Evolutionary conservation across 305 asterid genomes (phyloP).

Genomic region (Rubia peregrina): DNA sequence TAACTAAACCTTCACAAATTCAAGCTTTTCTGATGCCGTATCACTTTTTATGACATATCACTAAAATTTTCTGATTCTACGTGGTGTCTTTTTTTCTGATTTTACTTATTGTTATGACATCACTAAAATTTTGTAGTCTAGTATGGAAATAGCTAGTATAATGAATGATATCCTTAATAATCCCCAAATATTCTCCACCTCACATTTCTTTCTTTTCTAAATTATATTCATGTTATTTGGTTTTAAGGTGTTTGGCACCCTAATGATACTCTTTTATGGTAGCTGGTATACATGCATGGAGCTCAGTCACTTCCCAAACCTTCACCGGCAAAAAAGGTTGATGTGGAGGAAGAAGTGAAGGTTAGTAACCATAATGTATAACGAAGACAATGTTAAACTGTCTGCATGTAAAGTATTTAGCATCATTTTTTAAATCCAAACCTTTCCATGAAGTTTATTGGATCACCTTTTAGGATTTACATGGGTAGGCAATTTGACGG

Average conservation of each 20-base stretch:
- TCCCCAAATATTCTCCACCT: not conserved
- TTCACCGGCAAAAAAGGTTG: conserved; percentile 41
- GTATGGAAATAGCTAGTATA: not conserved
- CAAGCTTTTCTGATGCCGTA: not conserved
- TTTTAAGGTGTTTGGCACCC: conserved; percentile 11
- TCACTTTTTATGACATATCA: not conserved
- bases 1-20: not conserved
- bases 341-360: conserved; percentile 56
- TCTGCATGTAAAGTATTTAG: not conserved
- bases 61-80: not conserved
- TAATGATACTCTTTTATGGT: conserved; percentile 30
- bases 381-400: not conserved
- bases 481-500: not conserved
- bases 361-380: conserved; percentile 34
- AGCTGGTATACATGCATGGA: conserved; percentile 53
- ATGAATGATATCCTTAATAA: not conserved
- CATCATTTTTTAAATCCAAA: not conserved
- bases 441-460: not conserved
- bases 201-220: not conserved
- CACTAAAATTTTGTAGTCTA: not conserved
- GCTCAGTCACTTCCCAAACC: conserved; percentile 83
- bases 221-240: not conserved
- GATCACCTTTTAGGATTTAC: not conserved
- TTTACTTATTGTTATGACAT: not conserved
- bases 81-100: too few relatives aligned